phyloP scores from a whole-genome alignment of 768 basidiomycete genomes.

The Serendipita vermifera region DNA sequence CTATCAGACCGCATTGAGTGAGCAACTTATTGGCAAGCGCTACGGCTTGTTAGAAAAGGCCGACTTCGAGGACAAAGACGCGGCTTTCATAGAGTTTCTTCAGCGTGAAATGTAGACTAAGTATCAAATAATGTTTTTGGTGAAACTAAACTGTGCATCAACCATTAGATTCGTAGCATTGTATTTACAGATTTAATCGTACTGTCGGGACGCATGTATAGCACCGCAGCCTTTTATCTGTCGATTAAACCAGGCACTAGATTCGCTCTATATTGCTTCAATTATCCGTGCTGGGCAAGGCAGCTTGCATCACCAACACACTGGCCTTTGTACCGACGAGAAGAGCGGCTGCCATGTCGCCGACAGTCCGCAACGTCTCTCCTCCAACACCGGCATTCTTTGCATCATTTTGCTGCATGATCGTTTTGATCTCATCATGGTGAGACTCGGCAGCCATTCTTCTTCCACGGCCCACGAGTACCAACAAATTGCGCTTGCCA shows the following conservation, averaged over 20 bases:
- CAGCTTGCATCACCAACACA: constrained; percentile 55
- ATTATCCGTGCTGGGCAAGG: not conserved
- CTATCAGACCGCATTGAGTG: not conserved
- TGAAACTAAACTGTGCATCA: too few relatives aligned
- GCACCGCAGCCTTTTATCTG: too few relatives aligned
- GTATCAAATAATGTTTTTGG: too few relatives aligned
- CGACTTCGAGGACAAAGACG: too few relatives aligned
- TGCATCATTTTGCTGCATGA: constrained; percentile 42
- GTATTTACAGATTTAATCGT: too few relatives aligned
- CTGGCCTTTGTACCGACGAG: constrained; percentile 48
- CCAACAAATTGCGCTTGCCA: constrained; percentile 34
- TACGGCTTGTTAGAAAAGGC: not conserved
- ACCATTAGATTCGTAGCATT: too few relatives aligned
- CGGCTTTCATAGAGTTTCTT: too few relatives aligned
- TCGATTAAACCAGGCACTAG: too few relatives aligned
- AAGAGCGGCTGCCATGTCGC: constrained; percentile 70
- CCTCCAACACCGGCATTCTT: constrained; percentile 25
- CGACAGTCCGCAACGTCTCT: constrained; percentile 71
- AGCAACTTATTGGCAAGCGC: not conserved
- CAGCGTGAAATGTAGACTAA: too few relatives aligned
- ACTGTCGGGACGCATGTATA: too few relatives aligned
- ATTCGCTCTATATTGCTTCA: too few relatives aligned
- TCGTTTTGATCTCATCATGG: constrained; percentile 47
- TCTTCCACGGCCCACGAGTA: constrained; percentile 63
- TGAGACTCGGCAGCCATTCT: constrained; percentile 64